Percentiles rank a stretch among this genome's conserved stretches.
phyloP scores from a whole-genome alignment of 176 grass and related monocot genomes.

The Aegilops bicornis region DNA sequence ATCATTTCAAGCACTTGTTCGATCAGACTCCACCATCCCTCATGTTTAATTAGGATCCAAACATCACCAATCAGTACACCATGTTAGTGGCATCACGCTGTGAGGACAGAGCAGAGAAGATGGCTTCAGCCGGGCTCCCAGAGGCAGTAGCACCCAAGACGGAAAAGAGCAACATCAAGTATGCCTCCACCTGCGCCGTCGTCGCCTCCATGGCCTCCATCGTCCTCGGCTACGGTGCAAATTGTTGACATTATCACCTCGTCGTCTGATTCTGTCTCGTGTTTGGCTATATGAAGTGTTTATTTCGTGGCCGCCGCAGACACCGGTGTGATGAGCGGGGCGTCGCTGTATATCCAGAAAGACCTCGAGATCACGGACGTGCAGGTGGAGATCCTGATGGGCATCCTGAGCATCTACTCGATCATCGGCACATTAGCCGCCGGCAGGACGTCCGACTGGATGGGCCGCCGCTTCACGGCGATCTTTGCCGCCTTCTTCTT shows the following conservation, averaged over 20 bases:
- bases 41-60: not conserved
- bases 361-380: slow-evolving; percentile 57
- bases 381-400: slow-evolving; percentile 57
- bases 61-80: not conserved
- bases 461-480: slow-evolving; percentile 66
- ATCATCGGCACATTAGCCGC: slow-evolving; percentile 65
- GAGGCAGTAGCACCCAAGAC: not conserved
- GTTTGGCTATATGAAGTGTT: not conserved
- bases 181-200: slow-evolving; percentile 54
- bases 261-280: not conserved
- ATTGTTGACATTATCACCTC: not conserved
- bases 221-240: slow-evolving; percentile 62
- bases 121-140: slow-evolving; percentile 8
- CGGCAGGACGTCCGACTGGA: slow-evolving; percentile 65
- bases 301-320: slow-evolving; percentile 11
- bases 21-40: not conserved
- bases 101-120: not conserved
- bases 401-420: slow-evolving; percentile 64
- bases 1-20: not conserved
- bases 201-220: slow-evolving; percentile 73
- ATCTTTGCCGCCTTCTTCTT: slow-evolving; percentile 49
- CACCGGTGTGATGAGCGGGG: slow-evolving; percentile 79
- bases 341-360: slow-evolving; percentile 51
- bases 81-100: not conserved
- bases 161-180: slow-evolving; percentile 31